phyloP scores from a whole-genome alignment of 371 early-diverging fungal species.

The Catenaria anguillulae region DNA sequence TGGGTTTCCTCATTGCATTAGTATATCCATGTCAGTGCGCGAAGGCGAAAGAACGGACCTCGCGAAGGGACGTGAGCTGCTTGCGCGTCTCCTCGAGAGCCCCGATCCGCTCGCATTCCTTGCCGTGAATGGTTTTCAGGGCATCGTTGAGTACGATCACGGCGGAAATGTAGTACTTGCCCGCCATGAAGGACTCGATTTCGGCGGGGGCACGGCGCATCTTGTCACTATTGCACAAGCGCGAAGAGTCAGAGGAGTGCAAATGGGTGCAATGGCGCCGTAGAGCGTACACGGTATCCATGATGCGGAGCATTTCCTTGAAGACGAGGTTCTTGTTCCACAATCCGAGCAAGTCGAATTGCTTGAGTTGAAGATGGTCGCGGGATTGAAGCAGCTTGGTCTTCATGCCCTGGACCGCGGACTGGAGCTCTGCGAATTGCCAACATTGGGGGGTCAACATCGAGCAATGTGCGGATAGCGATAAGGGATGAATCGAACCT shows the following conservation, averaged over 20 bases:
- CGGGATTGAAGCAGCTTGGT: constrained; percentile 4
- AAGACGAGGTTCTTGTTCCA: constrained; percentile 11
- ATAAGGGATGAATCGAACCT: background rate
- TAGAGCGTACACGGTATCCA: constrained; percentile 9
- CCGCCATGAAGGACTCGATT: constrained; percentile 7
- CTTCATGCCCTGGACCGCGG: constrained; percentile 6
- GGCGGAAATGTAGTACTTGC: constrained; percentile 11
- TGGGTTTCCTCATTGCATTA: too few relatives aligned
- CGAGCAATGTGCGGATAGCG: too few relatives aligned
- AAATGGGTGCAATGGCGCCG: too few relatives aligned
- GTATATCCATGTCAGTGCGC: too few relatives aligned
- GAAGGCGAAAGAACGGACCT: background rate
- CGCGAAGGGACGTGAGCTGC: background rate
- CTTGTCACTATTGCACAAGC: constrained; percentile 8
- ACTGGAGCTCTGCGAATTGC: constrained; percentile 5
- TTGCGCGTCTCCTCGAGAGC: constrained; percentile 8
- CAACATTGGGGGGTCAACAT: background rate
- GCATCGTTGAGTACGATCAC: constrained; percentile 4
- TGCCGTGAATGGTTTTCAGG: background rate
- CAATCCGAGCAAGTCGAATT: constrained; percentile 9
- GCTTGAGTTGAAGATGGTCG: constrained; percentile 10
- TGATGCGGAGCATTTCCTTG: constrained; percentile 14
- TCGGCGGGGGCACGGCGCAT: constrained; percentile 8
- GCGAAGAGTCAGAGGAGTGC: too few relatives aligned
- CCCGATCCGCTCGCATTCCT: constrained; percentile 8